Evolutionary conservation across 2,329 filamentous ascomycete species (phyloP).

Genomic region (Didymella lethalis): DNA sequence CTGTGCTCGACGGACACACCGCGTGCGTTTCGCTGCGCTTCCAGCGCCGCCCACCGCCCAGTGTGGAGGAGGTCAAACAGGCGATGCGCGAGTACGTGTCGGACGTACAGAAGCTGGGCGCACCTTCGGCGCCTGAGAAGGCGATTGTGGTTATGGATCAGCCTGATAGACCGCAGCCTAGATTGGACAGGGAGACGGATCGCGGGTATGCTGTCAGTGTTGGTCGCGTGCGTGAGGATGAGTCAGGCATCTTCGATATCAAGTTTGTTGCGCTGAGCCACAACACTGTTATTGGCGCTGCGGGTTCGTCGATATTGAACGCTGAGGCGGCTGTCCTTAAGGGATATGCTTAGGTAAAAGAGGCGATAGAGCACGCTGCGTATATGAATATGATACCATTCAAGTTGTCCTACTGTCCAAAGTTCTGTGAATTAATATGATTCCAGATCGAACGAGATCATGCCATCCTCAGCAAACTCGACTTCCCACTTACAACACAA

Average conservation of each 20-base stretch:
- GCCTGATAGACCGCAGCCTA: conserved; percentile 86
- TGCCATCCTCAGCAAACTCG: not conserved
- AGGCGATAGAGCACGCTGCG: not conserved
- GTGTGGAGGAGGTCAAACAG: conserved; percentile 76
- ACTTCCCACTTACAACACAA: not conserved
- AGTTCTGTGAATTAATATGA: too few species aligned
- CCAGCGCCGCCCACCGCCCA: conserved; percentile 75
- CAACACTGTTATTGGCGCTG: conserved; percentile 90
- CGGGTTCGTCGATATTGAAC: conserved; percentile 94
- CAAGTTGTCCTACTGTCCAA: too few species aligned
- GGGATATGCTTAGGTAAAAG: conserved; percentile 67
- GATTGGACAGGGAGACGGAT: conserved; percentile 85
- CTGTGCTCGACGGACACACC: conserved; percentile 94
- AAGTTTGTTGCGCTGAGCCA: conserved; percentile 95
- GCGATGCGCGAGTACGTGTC: conserved; percentile 82
- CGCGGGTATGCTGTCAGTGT: conserved; percentile 91
- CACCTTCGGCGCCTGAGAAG: conserved; percentile 81
- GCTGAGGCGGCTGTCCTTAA: conserved; percentile 91
- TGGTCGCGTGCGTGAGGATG: conserved; percentile 84
- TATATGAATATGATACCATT: conserved; percentile 4
- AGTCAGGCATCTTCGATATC: conserved; percentile 89
- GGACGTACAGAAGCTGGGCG: conserved; percentile 83
- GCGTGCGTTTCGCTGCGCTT: conserved; percentile 92
- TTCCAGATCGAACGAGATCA: too few species aligned
- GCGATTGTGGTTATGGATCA: conserved; percentile 91